Conservation (phyloP, 2,329 filamentous ascomycete species). For the Monosporascus ibericus region DNA sequence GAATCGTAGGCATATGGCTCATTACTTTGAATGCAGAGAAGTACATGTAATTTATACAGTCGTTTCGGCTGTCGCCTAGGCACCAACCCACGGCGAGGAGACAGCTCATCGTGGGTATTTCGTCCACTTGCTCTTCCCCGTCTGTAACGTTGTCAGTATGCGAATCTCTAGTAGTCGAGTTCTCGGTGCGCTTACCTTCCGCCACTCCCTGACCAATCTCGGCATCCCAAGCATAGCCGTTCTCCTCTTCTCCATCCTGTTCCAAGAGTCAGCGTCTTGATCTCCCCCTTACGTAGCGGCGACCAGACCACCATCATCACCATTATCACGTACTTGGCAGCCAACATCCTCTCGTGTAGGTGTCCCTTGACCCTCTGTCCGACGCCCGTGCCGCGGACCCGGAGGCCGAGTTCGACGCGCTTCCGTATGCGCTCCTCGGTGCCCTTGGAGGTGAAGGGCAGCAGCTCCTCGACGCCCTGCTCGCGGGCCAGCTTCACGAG, state of each 20-base stretch:
- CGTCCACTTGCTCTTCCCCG: constrained; percentile 50
- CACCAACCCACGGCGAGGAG: constrained; percentile 6
- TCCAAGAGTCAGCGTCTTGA: constrained; percentile 24
- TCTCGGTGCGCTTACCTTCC: constrained; percentile 59
- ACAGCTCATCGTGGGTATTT: constrained; percentile 49
- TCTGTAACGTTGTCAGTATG: constrained; percentile 26
- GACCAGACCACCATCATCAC: neutral
- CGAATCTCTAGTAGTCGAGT: neutral
- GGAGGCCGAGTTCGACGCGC: constrained; percentile 71
- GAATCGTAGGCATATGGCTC: neutral
- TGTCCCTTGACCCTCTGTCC: constrained; percentile 95
- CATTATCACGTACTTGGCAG: constrained; percentile 53
- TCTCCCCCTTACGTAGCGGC: neutral
- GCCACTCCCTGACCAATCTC: constrained; percentile 85
- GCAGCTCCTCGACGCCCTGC: constrained; percentile 72
- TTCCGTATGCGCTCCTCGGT: constrained; percentile 64
- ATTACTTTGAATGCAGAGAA: constrained; percentile 10
- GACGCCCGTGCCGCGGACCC: constrained; percentile 87
- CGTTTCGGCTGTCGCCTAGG: constrained; percentile 7
- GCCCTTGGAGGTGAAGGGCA: constrained; percentile 73
- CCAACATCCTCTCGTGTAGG: constrained; percentile 80
- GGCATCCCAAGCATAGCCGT: constrained; percentile 95
- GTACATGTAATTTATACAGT: constrained; percentile 24
- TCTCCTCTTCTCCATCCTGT: constrained; percentile 78
- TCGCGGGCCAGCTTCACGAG: constrained; percentile 78